Evolutionary conservation across 371 early-diverging fungal species (phyloP).

Genomic region (Gilbertella persicaria): DNA sequence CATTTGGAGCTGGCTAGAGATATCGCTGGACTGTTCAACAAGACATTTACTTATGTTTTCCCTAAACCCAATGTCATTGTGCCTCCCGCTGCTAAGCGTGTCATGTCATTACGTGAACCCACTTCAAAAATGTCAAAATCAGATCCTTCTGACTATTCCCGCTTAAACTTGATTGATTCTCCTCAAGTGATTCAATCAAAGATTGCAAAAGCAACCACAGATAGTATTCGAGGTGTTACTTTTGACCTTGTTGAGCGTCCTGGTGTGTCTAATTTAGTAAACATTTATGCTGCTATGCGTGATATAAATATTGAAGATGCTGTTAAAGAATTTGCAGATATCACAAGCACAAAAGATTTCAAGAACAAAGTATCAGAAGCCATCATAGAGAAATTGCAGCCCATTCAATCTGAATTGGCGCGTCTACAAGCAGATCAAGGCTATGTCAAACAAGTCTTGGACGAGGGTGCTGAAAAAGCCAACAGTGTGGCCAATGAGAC

Average conservation of each 20-base stretch:
- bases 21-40: conserved; percentile 77
- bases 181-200: conserved; percentile 69
- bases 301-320: conserved; percentile 44
- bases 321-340: conserved; percentile 43
- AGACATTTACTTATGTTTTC: conserved; percentile 64
- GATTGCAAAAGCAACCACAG: conserved; percentile 78
- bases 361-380: conserved; percentile 76
- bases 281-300: conserved; percentile 69
- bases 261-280: conserved; percentile 82
- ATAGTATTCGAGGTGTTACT: conserved; percentile 65
- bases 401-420: conserved; percentile 66
- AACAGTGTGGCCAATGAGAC: conserved; percentile 51
- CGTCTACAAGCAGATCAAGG: conserved; percentile 59
- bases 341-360: conserved; percentile 60
- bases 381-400: conserved; percentile 59
- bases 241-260: conserved; percentile 78
- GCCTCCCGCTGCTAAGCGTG: conserved; percentile 71
- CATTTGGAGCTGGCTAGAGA: conserved; percentile 88
- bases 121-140: conserved; percentile 93
- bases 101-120: conserved; percentile 87
- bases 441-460: conserved; percentile 65
- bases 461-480: conserved; percentile 65
- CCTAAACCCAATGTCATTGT: conserved; percentile 69
- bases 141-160: conserved; percentile 66
- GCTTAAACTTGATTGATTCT: conserved; percentile 78